These are phyloP conservation scores for Fimicolochytrium jonesii DNA, from an alignment of 192 early-diverging fungal species.

Conservation along the genomic window DNA sequence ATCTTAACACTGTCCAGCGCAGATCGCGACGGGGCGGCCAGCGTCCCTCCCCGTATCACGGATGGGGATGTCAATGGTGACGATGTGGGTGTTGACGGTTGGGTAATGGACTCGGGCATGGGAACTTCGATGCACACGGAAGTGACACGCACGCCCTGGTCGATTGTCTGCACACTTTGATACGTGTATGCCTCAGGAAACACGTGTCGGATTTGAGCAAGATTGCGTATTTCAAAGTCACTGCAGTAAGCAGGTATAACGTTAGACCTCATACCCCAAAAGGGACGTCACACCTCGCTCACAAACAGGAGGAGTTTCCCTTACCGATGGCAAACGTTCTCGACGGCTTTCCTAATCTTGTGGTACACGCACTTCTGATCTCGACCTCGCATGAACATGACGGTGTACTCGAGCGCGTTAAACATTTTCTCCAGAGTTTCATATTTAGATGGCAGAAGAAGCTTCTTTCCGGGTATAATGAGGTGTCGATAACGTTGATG, in stretches of 20 bases:
- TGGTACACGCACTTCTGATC: slow-evolving; percentile 34
- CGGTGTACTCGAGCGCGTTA: slow-evolving; percentile 26
- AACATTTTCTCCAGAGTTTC: slow-evolving; percentile 29
- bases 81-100: neutral
- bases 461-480: slow-evolving; percentile 7
- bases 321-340: slow-evolving; percentile 45
- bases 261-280: too few species aligned
- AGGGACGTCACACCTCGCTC: neutral
- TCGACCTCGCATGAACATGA: slow-evolving; percentile 21
- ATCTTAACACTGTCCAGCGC: slow-evolving; percentile 10
- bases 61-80: neutral
- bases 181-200: slow-evolving; percentile 47
- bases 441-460: slow-evolving; percentile 22
- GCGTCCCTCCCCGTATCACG: slow-evolving; percentile 11
- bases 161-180: slow-evolving; percentile 8
- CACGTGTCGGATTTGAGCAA: slow-evolving; percentile 50
- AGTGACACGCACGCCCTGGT: slow-evolving; percentile 5
- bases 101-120: neutral
- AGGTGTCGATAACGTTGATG: slow-evolving; percentile 16
- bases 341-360: slow-evolving; percentile 46
- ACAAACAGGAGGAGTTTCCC: neutral
- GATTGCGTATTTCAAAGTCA: slow-evolving; percentile 43
- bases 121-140: slow-evolving; percentile 16
- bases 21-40: slow-evolving; percentile 1
- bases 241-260: too few species aligned